Evolutionary conservation across 164 flowering plant species (phyloP), one percentile per base, ranked within the genome.

Genomic region (Vitis amurensis): DNA sequence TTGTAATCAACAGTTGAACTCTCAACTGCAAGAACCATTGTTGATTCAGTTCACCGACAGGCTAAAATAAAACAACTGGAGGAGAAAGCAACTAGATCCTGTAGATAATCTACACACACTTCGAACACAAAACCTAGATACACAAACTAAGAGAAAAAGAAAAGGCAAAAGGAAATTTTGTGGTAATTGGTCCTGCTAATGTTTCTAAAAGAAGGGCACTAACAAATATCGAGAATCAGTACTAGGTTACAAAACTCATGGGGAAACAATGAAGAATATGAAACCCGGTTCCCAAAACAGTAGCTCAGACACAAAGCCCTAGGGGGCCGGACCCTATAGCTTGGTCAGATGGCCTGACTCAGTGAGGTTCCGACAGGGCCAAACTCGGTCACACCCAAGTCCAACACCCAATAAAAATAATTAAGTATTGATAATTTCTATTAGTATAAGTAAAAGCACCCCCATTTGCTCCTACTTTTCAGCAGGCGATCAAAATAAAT

Each of bases 301-400:
- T 23, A 44, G 59, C 47, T 67, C 61, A 23, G 63, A 71, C 68
- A 64, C 74, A 64, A 27, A 50, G 74, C 68, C 65, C 68, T 48
- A 71, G 52, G 29, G 12, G 60, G 17, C 29, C 23, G 13, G 58
- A 65, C 58, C 8, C 48, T 13, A 37, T 37, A 37, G 44, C 44
- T 37, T 37, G 44, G 44, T 37, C 44, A 37, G 44, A 37, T 37
- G 44, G 44, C 44, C 44, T 37, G 44, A 37, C 44, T 37, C 44
- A 37, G 44, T 27, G 61, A 19, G 11, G 37, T 10, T 27, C 37
- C 11, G 61, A 59, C 61, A 59, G 3, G 3, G 14, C 29, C 9
- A 1, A 4, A 17, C 29, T 59, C 13, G 61, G 61, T 27, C 37
- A 59, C 61, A 2, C 44, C 44, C 61, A 59, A 23, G 14, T 59